phyloP scores from a whole-genome alignment of 2,329 filamentous ascomycete genomes.

The Hirsutella minnesotensis region DNA sequence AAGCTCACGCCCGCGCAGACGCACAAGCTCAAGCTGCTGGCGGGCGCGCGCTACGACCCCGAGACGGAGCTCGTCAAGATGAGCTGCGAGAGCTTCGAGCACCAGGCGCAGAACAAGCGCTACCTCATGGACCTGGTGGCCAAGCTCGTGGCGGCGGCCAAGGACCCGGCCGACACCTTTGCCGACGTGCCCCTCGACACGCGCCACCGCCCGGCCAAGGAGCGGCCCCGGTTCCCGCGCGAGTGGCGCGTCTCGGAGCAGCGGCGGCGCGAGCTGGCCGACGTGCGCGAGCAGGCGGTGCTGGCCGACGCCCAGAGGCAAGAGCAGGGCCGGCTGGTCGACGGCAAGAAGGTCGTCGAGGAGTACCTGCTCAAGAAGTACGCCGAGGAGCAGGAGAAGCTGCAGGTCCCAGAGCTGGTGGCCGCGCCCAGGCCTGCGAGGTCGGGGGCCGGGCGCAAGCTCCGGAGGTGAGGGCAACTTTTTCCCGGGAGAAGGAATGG shows the following conservation, averaged over 20 bases:
- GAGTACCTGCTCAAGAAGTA: constrained; percentile 17
- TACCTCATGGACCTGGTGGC: constrained; percentile 73
- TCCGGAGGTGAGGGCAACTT: constrained; percentile 10
- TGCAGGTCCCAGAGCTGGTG: constrained; percentile 16
- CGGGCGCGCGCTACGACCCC: constrained; percentile 79
- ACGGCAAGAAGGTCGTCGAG: constrained; percentile 40
- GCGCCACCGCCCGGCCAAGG: constrained; percentile 67
- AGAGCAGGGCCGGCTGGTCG: constrained; percentile 44
- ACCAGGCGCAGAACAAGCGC: constrained; percentile 93
- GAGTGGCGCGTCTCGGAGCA: constrained; percentile 71
- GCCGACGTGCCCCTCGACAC: constrained; percentile 83
- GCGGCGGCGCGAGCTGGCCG: constrained; percentile 53
- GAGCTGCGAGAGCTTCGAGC: constrained; percentile 78
- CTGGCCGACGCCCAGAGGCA: constrained; percentile 42
- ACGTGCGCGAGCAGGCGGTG: constrained; percentile 38
- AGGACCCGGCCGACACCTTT: constrained; percentile 69
- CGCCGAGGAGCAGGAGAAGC: constrained; percentile 20
- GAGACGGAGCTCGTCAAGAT: constrained; percentile 73
- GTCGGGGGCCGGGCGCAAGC: constrained; percentile 8
- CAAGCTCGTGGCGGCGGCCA: constrained; percentile 62
- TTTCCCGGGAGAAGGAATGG: background rate
- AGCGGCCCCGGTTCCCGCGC: constrained; percentile 60
- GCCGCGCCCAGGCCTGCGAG: constrained; percentile 9
- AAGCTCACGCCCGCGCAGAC: constrained; percentile 55
- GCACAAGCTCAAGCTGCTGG: constrained; percentile 77